Evolutionary conservation across 139 green algal species (phyloP), one percentile per base, ranked within the genome.

Genomic region (Asterochloris sp.): DNA sequence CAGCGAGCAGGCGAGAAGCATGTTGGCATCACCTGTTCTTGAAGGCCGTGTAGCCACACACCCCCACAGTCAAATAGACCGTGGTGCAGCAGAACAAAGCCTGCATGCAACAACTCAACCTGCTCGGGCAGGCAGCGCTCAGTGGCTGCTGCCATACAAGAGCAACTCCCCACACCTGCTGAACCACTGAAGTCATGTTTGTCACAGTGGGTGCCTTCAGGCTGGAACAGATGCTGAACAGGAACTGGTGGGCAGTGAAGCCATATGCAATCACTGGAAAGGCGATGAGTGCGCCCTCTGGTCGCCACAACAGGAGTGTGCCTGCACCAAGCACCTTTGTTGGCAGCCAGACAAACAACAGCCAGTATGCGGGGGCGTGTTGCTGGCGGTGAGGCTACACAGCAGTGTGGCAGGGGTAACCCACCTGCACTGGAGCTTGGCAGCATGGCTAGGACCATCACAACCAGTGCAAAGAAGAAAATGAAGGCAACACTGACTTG

Each of bases 211-310:
- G 81, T 0, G 79, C 75, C 73, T 85, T 78, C 19, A 91, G 64
- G 74, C 87, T 90, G 24, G 84, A 76, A 82, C 91, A 95, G 54
- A 96, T 91, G 27, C 85, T 85, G 80, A 96, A 87, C 76, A 94
- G 91, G 76, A 94, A 93, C 62, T 91, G 91, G 82, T 96, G 93
- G 6, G 90, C 91, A 4, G 93, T 96, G 87, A 96, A 96, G 63
- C 84, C 84, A 82, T 95, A 97, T 9, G 89, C 89, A 9, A 97
- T 91, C 13, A 97, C 87, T 15, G 93, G 93, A 63, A 97, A 94
- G 19, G 93, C 86, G 62, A 96, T 88, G 68, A 97, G 82, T 47
- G 94, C 77, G 16, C 93, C 93, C 28, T 94, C 81, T 11, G 79
- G 71, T 13, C 85, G 78, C 90, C 90, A 93, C 76, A 83, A 83